Conservation (phyloP, 257 asterid species). For the Coffea eugenioides region DNA sequence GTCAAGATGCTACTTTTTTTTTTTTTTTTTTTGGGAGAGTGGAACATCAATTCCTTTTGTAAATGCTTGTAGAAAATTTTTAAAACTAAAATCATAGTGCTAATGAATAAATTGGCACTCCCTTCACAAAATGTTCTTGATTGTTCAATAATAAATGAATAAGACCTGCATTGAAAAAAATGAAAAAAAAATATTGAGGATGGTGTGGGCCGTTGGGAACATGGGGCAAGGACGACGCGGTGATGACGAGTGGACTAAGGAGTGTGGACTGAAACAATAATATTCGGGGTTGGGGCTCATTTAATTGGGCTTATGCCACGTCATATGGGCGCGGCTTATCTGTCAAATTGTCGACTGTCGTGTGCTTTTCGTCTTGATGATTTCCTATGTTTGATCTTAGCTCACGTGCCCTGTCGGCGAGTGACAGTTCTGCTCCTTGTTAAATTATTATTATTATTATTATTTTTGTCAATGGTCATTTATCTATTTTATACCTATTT, state of each 20-base stretch:
- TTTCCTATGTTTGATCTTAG: not conserved
- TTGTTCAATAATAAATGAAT: not conserved
- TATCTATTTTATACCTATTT: no score
- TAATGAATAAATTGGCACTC: not conserved
- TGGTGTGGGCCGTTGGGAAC: not conserved
- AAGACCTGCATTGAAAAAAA: not conserved
- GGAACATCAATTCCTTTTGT: no score
- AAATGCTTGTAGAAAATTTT: not conserved
- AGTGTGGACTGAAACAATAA: not conserved
- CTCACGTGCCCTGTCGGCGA: conserved; percentile 3
- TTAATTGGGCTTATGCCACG: conserved; percentile 16
- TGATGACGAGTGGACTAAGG: not conserved
- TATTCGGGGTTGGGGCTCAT: conserved; percentile 6
- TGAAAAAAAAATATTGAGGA: not conserved
- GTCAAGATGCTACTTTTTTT: no score
- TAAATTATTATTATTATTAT: no score
- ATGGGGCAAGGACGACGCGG: not conserved
- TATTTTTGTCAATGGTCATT: no score
- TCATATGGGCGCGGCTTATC: not conserved
- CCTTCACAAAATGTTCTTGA: not conserved
- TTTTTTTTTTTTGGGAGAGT: no score
- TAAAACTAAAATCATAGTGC: not conserved
- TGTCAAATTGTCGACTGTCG: conserved; percentile 18
- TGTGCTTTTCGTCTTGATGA: conserved; percentile 17
- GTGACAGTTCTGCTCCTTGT: not conserved